These are phyloP conservation scores for Chalciporus piperatoides DNA, from an alignment of 1,284 basidiomycete species.

Conservation along the genomic window DNA sequence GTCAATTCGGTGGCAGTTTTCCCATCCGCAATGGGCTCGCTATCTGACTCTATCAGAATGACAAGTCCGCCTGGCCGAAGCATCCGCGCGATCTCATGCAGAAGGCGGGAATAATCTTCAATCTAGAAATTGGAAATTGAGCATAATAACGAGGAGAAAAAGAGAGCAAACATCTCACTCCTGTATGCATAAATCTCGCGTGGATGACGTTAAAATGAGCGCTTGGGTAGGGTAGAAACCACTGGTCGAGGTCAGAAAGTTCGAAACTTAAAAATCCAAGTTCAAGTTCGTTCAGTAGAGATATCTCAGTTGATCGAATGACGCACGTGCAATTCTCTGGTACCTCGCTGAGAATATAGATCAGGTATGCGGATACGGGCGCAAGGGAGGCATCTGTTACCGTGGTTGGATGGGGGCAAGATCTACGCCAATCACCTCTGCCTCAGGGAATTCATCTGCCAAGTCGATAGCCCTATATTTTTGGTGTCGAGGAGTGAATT, in stretches of 20 bases:
- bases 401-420: constrained; percentile 65
- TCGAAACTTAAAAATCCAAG: constrained; percentile 49
- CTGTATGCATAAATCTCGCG: constrained; percentile 60
- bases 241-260: constrained; percentile 58
- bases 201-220: constrained; percentile 63
- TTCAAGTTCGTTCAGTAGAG: constrained; percentile 8
- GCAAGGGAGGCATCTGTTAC: constrained; percentile 36
- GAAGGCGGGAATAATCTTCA: constrained; percentile 53
- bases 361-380: constrained; percentile 15
- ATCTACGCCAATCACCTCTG: constrained; percentile 64
- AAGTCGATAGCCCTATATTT: constrained; percentile 56
- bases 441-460: constrained; percentile 65
- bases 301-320: constrained; percentile 6
- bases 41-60: constrained; percentile 58
- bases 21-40: constrained; percentile 46
- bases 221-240: constrained; percentile 57
- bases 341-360: constrained; percentile 43
- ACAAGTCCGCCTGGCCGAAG: constrained; percentile 68
- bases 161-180: constrained; percentile 35
- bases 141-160: neutral
- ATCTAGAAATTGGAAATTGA: constrained; percentile 40
- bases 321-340: constrained; percentile 66
- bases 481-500: constrained; percentile 6
- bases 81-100: constrained; percentile 58
- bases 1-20: constrained; percentile 38